Base-by-base conservation (phyloP, 1,139 yeast species). In the Sugiyamaella xylanicola region DNA sequence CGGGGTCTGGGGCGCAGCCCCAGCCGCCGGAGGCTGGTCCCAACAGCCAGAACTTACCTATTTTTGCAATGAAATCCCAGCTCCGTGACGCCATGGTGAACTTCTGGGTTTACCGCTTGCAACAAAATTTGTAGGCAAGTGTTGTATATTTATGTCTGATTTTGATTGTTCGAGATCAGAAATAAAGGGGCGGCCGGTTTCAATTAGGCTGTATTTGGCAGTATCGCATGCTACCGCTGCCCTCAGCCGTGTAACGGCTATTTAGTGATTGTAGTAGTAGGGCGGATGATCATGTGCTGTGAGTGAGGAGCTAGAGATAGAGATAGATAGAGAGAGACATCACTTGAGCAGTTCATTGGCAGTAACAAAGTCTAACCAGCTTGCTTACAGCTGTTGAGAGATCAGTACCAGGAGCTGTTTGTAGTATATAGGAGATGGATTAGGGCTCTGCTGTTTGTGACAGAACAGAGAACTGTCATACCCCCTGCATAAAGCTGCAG, bases 41-140 rank as follows among this genome's bases (percentile, higher is more conserved):
- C 13, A 21, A 16, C 22, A n/a, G 17, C 17, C 32, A 27, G 21
- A 29, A 17, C 7, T n/a, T 49, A 62, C 65, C 65, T 37, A 64
- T 61, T 55, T 64, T 64, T 15, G 67, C 67, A 29, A 64, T 64
- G 51, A 57, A 64, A 51, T 64, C 67, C 66, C 66, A 63, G 19
- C 35, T 50, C 22, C 53, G 27, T 9, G 51, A 36, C 2, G 40
- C 20, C 52, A 48, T 48, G 32, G 25, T 16, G 13, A 20, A n/a
- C 27, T 8, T 37, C 21, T 44, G 25, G 32, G 9, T 25, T 25
- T 11, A 7, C 32, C 32, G n/a, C n/a, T n/a, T n/a, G n/a, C n/a
- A n/a, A n/a, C n/a, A n/a, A n/a, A n/a, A n/a, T n/a, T 11, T 25
- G 32, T 25, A 11, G 32, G 32, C 32, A 7, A 11, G 32, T 25